Base-by-base conservation (phyloP, 257 asterid genomes). In the Paulownia fortunei region DNA sequence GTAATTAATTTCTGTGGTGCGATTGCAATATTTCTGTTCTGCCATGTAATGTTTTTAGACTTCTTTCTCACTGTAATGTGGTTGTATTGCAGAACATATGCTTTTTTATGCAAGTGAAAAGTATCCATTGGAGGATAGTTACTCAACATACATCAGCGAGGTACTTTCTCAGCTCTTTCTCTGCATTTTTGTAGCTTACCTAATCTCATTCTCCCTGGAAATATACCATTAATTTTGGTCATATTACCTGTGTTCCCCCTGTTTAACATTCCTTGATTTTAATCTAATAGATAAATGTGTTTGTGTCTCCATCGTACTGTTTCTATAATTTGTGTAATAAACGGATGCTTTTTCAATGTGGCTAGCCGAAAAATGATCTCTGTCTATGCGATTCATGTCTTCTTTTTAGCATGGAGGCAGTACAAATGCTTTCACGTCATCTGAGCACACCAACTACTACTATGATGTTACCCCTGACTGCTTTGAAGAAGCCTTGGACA, bases 51-150 rank as follows among this genome's bases (percentile, higher is more conserved):
- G 27, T 52, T 74, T 65, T 16, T 24, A 11, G 60, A 44, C 49
- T 54, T 70, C 65, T 26, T 70, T 49, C 78, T 74, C 21, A 56
- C 26, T 56, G 47, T 49, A 44, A 63, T 60, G 55, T 71, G 77
- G 56, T 62, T 81, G 15, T 41, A 30, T 82, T 87, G 70, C 94
- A 96, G 99, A 93, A 76, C 99, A 96, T 81, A 96, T 96, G 99
- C 89, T 96, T 68, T 95, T 96, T 84, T 96, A 93, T 84, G 97
- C 99, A 32, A 96, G 98, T 82, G 98, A 93, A 80, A 96, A 96
- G 89, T 96, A 96, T 76, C 99, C 97, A 2, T 42, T 70, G 86
- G 99, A 96, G 85, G 98, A 96, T 81, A 93, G 97, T 87, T 96
- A 96, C 87, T 93, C 97, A 16, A 89, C 87, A 84, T 96, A 89